A percentile compares a stretch with the other conserved stretches of the same genome.
These are phyloP conservation scores for Coriolopsis trogii DNA, from an alignment of 1,284 basidiomycete genomes.

Conservation along the genomic window DNA sequence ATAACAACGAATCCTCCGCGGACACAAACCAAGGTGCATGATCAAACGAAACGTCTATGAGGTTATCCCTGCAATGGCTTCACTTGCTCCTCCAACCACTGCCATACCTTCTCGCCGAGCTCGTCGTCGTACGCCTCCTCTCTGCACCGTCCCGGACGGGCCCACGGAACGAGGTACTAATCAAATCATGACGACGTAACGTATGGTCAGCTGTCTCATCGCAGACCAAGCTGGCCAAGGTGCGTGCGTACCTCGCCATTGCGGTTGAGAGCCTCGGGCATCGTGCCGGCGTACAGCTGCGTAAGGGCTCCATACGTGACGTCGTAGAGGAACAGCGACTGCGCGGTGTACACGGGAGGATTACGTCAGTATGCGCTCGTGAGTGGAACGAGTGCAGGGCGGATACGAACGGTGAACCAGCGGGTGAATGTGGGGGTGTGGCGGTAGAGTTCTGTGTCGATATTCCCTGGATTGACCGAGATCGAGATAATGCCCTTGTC, in stretches of 20 bases:
- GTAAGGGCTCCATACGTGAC: slow-evolving; percentile 23
- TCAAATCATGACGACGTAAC: too few relatives aligned
- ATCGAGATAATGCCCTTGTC: slow-evolving; percentile 15
- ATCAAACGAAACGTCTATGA: too few relatives aligned
- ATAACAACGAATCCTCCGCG: too few relatives aligned
- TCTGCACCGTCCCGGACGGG: slow-evolving; percentile 29
- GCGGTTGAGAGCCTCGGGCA: slow-evolving; percentile 22
- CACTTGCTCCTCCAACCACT: slow-evolving; percentile 42
- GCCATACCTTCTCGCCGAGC: slow-evolving; percentile 38
- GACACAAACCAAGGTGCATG: too few relatives aligned
- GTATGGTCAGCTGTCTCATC: not conserved
- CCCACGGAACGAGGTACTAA: slow-evolving; percentile 45
- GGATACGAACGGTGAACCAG: slow-evolving; percentile 9
- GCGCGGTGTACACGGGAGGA: not conserved
- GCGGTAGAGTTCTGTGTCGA: slow-evolving; percentile 1
- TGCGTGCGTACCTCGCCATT: slow-evolving; percentile 29
- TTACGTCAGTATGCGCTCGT: too few relatives aligned
- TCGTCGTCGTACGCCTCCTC: slow-evolving; percentile 32
- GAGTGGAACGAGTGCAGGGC: too few relatives aligned
- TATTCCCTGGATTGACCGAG: slow-evolving; percentile 10
- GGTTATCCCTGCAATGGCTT: too few relatives aligned
- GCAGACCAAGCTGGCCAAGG: too few relatives aligned
- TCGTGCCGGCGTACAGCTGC: slow-evolving; percentile 31
- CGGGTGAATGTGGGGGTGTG: too few relatives aligned
- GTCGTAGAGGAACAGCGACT: slow-evolving; percentile 3